Base-by-base conservation (phyloP, 2,329 filamentous ascomycete genomes). In the Fusarium humuli region DNA sequence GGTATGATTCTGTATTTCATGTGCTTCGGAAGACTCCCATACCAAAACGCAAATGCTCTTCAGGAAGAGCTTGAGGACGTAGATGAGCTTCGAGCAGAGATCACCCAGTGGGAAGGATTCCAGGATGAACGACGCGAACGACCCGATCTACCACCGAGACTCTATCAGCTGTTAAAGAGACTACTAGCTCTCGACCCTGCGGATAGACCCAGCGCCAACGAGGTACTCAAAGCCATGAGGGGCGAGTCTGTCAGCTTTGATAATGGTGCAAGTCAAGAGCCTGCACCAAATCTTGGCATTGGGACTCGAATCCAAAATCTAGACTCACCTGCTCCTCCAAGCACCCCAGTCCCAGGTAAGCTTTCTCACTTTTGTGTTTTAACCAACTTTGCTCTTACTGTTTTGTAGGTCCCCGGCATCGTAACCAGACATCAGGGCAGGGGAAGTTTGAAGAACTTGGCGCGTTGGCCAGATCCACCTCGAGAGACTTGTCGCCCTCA, bases 1-100 rank as follows among this genome's bases (percentile, higher is more conserved):
- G 96, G 96, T 50, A 98, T 99, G 95, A 98, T 98, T 59, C 86
- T 99, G 6, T 97, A 98, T 79, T 99, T 99, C 77, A 92, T 99
- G 86, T 99, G 96, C 78, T 99, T 99, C 77, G 93, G 92, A 3
- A 87, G 91, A 48, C 85, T 99, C 13, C 96, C 96, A 0, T 99
- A 98, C 77, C 85, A 82, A 25, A 92, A 91, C 73, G 93, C 94
- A 55, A 95, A 98, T 77, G 86, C 91, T 6, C 85, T 97, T 23
- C 89, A 97, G 64, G 95, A 98, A 79, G 95, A 98, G 76, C 90
- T 94, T 58, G 96, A 99, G 77, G 94, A 98, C 71, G 85, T 98
- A 7, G 94, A 98, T 73, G 84, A 90, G 70, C 85, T 99, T 30
- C 89, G 94, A 44, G 91, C 86, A 5, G 96, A 99, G 79, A 98